Evolutionary conservation across 2,329 filamentous ascomycete species (phyloP), one percentile per base, ranked within the genome.

Genomic region (Phoma herbarum): DNA sequence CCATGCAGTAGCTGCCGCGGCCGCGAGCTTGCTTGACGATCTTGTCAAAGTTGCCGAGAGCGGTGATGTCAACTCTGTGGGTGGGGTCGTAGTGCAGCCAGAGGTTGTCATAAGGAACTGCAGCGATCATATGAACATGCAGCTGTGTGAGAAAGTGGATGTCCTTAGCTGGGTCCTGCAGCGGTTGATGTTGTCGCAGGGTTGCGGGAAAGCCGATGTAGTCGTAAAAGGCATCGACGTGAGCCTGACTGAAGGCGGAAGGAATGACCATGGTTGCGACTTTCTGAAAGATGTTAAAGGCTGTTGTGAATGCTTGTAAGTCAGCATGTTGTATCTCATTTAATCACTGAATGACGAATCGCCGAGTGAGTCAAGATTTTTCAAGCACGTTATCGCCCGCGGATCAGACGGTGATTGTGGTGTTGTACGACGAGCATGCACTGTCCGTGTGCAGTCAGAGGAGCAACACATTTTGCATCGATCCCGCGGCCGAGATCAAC

Each of bases 1-100:
- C 85, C 80, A 88, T 85, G 74, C 85, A 88, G 70, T 88, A 88
- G 0, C 86, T 86, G 18, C 86, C 86, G 2, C 81, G 73, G 16
- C 78, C 72, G 2, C 79, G 77, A 2, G 74, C 71, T 48, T 76
- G 67, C 3, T 52, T 67, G 4, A 87, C 75, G 46, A 85, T 78
- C 63, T 86, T 87, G 16, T 75, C 57, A 66, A 82, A 86, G 2
- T 85, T 73, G 45, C 72, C 63, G n/a, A 82, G 75, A 0, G 82
- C 80, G 22, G 82, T 75, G 7, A 87, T 79, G 14, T 78, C 64
- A 26, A 71, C 71, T 14, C 52, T 64, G 33, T 67, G 68, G 16
- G 63, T 59, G 16, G 57, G 45, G 4, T 59, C 43, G 68, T 87
- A 86, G 69, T 87, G 84, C 8, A 87, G 73, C 2, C 78, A 75